A percentile compares a stretch with the other conserved stretches of the same genome.
phyloP scores from a whole-genome alignment of 371 early-diverging fungal genomes.

The Mucor irregularis region DNA sequence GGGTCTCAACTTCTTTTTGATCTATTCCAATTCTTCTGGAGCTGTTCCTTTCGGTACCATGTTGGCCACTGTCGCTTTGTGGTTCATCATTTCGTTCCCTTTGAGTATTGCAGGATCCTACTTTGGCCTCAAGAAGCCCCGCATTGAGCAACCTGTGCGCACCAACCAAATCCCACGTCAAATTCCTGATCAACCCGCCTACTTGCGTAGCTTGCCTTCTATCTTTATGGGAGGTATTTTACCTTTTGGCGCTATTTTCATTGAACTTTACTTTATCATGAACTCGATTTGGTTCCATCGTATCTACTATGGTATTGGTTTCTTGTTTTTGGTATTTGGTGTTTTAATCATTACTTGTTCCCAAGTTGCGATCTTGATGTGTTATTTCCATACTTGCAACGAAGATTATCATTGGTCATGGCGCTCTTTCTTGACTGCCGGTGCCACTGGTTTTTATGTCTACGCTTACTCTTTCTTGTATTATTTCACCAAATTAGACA shows the following conservation, averaged over 20 bases:
- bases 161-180: slow-evolving; percentile 94
- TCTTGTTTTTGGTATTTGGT: slow-evolving; percentile 77
- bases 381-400: slow-evolving; percentile 88
- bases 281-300: slow-evolving; percentile 90
- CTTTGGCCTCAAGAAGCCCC: slow-evolving; percentile 87
- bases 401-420: slow-evolving; percentile 97
- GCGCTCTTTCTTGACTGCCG: slow-evolving; percentile 90
- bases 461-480: slow-evolving; percentile 84
- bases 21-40: slow-evolving; percentile 83
- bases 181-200: slow-evolving; percentile 80
- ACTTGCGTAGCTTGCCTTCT: slow-evolving; percentile 72
- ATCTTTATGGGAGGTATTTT: slow-evolving; percentile 83
- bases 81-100: slow-evolving; percentile 89
- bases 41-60: slow-evolving; percentile 94
- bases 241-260: slow-evolving; percentile 90
- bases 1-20: slow-evolving; percentile 89
- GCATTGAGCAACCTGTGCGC: slow-evolving; percentile 85
- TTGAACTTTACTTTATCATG: slow-evolving; percentile 88
- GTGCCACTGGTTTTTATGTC: slow-evolving; percentile 86
- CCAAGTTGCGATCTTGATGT: slow-evolving; percentile 83
- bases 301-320: slow-evolving; percentile 90
- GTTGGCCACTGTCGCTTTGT: slow-evolving; percentile 81
- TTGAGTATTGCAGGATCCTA: slow-evolving; percentile 90
- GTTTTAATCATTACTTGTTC: slow-evolving; percentile 83
- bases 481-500: slow-evolving; percentile 71